Evolutionary conservation across 2,329 filamentous ascomycete species (phyloP).

Genomic region (Talaromyces sp.): DNA sequence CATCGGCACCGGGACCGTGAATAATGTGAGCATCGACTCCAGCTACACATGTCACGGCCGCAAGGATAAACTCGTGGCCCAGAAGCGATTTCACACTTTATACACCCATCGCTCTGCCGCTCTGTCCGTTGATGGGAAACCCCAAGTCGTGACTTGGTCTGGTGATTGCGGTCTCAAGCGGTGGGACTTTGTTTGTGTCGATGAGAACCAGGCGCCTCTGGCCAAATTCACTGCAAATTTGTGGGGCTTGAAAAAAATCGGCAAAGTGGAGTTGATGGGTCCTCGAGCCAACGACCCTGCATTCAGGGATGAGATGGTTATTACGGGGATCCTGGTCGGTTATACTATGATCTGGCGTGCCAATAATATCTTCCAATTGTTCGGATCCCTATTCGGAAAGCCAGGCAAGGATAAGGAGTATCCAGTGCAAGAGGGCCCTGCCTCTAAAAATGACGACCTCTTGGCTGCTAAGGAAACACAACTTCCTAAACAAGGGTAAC

Average conservation of each 20-base stretch:
- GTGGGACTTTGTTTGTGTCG: conserved; percentile 28
- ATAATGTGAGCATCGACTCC: too few relatives aligned
- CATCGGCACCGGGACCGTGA: too few relatives aligned
- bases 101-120: conserved; percentile 25
- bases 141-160: conserved; percentile 24
- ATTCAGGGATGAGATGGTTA: conserved; percentile 25
- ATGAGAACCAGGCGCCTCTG: conserved; percentile 23
- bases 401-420: too few relatives aligned
- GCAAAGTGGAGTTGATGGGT: conserved; percentile 23
- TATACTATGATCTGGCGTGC: too few relatives aligned
- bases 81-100: conserved; percentile 21
- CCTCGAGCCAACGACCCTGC: conserved; percentile 11
- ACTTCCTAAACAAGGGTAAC: too few relatives aligned
- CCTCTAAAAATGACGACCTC: too few relatives aligned
- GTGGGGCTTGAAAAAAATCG: conserved; percentile 22
- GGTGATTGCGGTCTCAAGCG: conserved; percentile 20
- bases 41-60: too few relatives aligned
- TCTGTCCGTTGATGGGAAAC: conserved; percentile 16
- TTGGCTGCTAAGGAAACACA: too few relatives aligned
- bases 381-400: too few relatives aligned
- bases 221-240: conserved; percentile 21
- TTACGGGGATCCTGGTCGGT: conserved; percentile 16
- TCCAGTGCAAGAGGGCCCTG: too few relatives aligned
- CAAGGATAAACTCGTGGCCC: conserved; percentile 11
- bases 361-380: too few relatives aligned